These are phyloP conservation scores for Parafenestella ontariensis DNA, from an alignment of 2,329 filamentous ascomycete genomes.

Conservation along the genomic window DNA sequence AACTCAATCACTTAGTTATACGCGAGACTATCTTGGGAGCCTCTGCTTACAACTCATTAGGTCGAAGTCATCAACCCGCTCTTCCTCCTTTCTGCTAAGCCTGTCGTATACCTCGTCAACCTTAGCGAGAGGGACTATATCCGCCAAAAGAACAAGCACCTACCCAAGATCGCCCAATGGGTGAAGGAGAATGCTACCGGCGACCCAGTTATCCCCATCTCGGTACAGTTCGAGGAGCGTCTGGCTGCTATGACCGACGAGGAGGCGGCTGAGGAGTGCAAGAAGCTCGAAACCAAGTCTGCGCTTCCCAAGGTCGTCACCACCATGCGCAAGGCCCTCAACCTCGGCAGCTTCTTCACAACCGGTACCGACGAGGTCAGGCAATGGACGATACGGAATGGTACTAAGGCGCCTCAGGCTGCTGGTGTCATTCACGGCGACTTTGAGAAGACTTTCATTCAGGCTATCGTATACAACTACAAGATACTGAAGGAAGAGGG, in stretches of 20 bases:
- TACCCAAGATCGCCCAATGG: slow-evolving; percentile 93
- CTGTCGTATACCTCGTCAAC: slow-evolving; percentile 96
- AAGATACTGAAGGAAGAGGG: slow-evolving; percentile 80
- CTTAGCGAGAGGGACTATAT: slow-evolving; percentile 96
- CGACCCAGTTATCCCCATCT: slow-evolving; percentile 92
- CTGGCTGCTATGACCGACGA: slow-evolving; percentile 81
- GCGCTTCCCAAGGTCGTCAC: slow-evolving; percentile 89
- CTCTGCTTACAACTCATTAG: slow-evolving; percentile 58
- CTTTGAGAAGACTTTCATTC: slow-evolving; percentile 99
- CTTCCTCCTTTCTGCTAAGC: slow-evolving; percentile 93
- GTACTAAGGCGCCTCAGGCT: slow-evolving; percentile 95
- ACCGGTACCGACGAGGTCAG: slow-evolving; percentile 94
- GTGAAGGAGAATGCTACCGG: slow-evolving; percentile 87
- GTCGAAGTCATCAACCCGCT: slow-evolving; percentile 98
- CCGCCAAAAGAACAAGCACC: slow-evolving; percentile 99
- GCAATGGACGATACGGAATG: slow-evolving; percentile 96
- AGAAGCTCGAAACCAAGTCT: slow-evolving; percentile 85
- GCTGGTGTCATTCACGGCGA: slow-evolving; percentile 98
- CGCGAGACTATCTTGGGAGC: slow-evolving; percentile 6
- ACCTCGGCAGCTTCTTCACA: slow-evolving; percentile 96
- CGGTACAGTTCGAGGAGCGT: slow-evolving; percentile 91
- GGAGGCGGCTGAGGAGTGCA: slow-evolving; percentile 83
- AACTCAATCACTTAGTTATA: slow-evolving; percentile 4
- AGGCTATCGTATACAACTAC: slow-evolving; percentile 94
- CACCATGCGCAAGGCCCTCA: slow-evolving; percentile 90